Evolutionary conservation across 2,329 filamentous ascomycete species (phyloP).

Genomic region (Sarocladium strictum): DNA sequence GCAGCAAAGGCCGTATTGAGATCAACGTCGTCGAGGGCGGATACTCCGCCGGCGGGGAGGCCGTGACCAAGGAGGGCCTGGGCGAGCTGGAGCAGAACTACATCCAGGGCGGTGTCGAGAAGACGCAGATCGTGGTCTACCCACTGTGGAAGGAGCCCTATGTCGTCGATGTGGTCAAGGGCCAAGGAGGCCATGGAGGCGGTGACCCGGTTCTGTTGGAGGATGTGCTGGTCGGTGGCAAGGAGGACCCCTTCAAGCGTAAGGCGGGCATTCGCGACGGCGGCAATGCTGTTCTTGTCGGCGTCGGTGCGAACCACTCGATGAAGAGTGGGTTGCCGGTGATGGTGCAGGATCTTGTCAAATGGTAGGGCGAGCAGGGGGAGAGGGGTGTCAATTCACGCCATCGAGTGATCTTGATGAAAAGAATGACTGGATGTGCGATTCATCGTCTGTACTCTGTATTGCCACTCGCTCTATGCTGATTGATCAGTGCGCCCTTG

Average conservation of each 20-base stretch:
- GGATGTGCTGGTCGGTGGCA: slow-evolving; percentile 34
- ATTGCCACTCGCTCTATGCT: too few relatives aligned
- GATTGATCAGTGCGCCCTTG: too few relatives aligned
- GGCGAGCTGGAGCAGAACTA: slow-evolving; percentile 16
- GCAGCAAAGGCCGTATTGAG: slow-evolving; percentile 38
- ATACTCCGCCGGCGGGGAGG: slow-evolving; percentile 39
- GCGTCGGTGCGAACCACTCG: slow-evolving; percentile 36
- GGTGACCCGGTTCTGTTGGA: slow-evolving; percentile 38
- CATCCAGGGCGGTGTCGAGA: slow-evolving; percentile 31
- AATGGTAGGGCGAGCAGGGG: slow-evolving; percentile 11
- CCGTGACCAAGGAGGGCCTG: slow-evolving; percentile 18
- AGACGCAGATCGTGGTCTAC: slow-evolving; percentile 30
- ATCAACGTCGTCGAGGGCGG: slow-evolving; percentile 39
- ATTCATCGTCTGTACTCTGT: too few relatives aligned
- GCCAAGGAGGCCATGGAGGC: slow-evolving; percentile 38
- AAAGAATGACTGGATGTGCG: too few relatives aligned
- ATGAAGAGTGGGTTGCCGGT: slow-evolving; percentile 22
- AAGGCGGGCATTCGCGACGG: slow-evolving; percentile 38
- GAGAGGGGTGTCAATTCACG: background rate
- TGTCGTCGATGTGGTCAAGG: slow-evolving; percentile 32
- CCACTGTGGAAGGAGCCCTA: slow-evolving; percentile 37
- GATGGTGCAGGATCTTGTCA: slow-evolving; percentile 18
- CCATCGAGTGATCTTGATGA: background rate
- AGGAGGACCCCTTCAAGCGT: slow-evolving; percentile 29
- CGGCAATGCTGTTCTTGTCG: slow-evolving; percentile 36